Evolutionary conservation across 2,329 filamentous ascomycete genomes (phyloP), one percentile per base, ranked within the genome.

Genomic region (Cadophora gregata): DNA sequence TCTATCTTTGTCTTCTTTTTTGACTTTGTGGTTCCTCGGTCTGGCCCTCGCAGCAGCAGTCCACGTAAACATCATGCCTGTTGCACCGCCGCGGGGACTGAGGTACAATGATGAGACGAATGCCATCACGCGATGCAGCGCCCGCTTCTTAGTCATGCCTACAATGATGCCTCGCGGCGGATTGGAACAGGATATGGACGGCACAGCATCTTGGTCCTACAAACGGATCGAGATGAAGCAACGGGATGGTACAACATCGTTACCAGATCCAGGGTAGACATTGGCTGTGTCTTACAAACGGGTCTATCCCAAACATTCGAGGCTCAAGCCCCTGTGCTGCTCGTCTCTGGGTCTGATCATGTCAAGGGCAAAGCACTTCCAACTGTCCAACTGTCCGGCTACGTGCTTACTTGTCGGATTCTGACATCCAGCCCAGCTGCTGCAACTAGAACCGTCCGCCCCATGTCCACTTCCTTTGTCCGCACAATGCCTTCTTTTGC

Each of bases 241-340:
- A 45, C 56, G 58, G 58, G 25, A 47, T 60, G 27, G 58, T 60
- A 47, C 58, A 31, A 60, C 58, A 31, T 60, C 58, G 58, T 47
- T 60, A 60, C 58, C 58, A 48, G 24, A 31, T 47, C 38, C 36
- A 29, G 58, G 58, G 58, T 47, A 60, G 10, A 12, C 25, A 60
- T 60, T 60, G 58, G 58, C 58, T 60, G n/a, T n/a, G 38, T 60
- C 38, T 60, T 6, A 48, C 24, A 38, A 60, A 38, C 14, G 19
- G 19, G 16, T 60, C 9, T 47, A 47, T 29, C 58, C 24, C 58
- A 60, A 25, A 60, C 14, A 38, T 4, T 53, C 24, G 48, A 53
- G 48, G 16, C 24, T 60, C 16, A 16, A 60, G 5, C 58, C 24
- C 29, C 25, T 60, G 58, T 14, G 3, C 55, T 58, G 19, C 42